Percentiles rank a stretch among this genome's conserved stretches.
Conservation (phyloP, 768 basidiomycete genomes). For the Macrocybe gigantea region DNA sequence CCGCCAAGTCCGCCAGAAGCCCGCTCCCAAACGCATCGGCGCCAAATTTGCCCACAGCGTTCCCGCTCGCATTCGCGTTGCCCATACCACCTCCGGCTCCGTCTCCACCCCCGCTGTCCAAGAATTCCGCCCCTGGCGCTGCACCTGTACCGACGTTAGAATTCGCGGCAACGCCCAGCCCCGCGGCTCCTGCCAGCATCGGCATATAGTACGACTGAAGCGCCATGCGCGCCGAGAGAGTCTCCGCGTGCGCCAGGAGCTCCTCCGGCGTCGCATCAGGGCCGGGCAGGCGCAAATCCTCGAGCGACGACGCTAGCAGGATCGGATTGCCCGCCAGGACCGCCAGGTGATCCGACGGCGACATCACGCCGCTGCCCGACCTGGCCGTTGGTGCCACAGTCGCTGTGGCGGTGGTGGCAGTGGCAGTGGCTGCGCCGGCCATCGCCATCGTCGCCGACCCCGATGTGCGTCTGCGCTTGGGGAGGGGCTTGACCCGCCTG, state of each 20-base stretch:
- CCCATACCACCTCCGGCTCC: conserved; percentile 5
- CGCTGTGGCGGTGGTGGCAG: neutral
- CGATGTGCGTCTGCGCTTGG: conserved; percentile 64
- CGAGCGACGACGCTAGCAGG: conserved; percentile 3
- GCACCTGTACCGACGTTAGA: neutral
- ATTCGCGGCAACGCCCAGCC: conserved; percentile 4
- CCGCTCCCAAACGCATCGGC: too few species aligned
- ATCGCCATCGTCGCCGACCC: conserved; percentile 8
- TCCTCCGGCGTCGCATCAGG: conserved; percentile 50
- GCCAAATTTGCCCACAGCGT: too few species aligned
- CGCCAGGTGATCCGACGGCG: neutral
- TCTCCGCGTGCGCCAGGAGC: conserved; percentile 51
- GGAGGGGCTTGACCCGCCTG: conserved; percentile 70
- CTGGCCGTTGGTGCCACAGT: neutral
- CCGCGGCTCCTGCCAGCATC: conserved; percentile 36
- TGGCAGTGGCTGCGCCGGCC: neutral
- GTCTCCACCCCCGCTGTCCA: conserved; percentile 4
- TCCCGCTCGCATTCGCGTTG: neutral
- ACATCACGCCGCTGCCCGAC: neutral
- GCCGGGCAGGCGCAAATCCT: conserved; percentile 24
- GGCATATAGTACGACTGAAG: conserved; percentile 62
- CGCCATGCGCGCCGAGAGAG: conserved; percentile 52
- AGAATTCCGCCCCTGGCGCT: conserved; percentile 3
- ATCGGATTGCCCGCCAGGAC: neutral
- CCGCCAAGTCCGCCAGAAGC: too few species aligned